Evolutionary conservation across 176 grass and related monocot genomes (phyloP).

Genomic region (Carex cristatella): DNA sequence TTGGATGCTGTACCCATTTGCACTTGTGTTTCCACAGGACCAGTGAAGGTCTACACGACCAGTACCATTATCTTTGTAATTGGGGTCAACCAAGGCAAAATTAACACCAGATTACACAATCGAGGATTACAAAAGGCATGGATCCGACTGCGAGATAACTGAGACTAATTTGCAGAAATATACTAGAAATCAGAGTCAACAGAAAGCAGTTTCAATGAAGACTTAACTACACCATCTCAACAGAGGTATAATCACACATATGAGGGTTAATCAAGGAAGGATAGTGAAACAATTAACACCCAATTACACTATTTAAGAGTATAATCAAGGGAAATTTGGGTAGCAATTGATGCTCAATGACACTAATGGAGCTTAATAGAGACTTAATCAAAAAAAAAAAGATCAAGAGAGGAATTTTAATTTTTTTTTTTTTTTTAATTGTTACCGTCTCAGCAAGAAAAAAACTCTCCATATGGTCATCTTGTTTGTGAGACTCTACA

Average conservation of each 20-base stretch:
- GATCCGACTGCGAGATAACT: not conserved
- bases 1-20: not conserved
- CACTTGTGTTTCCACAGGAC: not conserved
- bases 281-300: not conserved
- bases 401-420: not conserved
- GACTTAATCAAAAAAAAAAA: not conserved
- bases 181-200: not conserved
- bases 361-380: not conserved
- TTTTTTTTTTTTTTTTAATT: not conserved
- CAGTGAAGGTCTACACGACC: not conserved
- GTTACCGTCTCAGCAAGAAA: slow-evolving; percentile 93
- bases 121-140: not conserved
- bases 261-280: not conserved
- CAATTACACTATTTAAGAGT: not conserved
- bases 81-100: not conserved
- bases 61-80: not conserved
- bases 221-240: not conserved
- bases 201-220: not conserved
- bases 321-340: not conserved
- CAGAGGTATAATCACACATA: not conserved
- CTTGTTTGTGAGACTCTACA: slow-evolving; percentile 86
- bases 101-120: not conserved
- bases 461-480: slow-evolving; percentile 99
- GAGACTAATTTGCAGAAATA: not conserved
- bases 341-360: not conserved